These are phyloP conservation scores for Cryoendolithus antarcticus DNA, from an alignment of 2,329 filamentous ascomycete genomes.

Conservation along the genomic window DNA sequence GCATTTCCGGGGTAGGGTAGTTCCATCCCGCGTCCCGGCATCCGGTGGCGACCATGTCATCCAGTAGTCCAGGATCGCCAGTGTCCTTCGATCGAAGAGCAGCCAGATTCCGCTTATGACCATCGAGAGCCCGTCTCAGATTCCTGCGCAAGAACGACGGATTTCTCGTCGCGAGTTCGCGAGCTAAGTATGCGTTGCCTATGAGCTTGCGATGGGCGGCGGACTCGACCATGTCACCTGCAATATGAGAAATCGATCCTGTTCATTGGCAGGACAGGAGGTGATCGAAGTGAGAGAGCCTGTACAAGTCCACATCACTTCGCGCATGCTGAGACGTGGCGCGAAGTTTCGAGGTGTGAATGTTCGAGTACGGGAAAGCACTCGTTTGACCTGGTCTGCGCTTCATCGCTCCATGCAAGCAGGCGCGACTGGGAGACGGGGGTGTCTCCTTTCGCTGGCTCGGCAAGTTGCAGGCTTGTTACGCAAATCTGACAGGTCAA, in stretches of 20 bases:
- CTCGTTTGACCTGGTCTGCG: no score
- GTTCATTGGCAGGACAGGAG: background rate
- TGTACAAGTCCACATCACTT: no score
- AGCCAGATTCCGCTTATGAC: slow-evolving; percentile 12
- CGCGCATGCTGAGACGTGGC: no score
- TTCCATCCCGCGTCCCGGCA: slow-evolving; percentile 13
- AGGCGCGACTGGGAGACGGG: no score
- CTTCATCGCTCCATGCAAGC: no score
- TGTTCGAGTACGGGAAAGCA: no score
- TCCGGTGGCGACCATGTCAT: slow-evolving; percentile 7
- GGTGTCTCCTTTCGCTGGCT: no score
- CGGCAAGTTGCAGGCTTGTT: no score
- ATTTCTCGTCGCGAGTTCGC: slow-evolving; percentile 5
- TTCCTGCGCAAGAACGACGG: slow-evolving; percentile 21
- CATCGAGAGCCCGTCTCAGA: slow-evolving; percentile 17
- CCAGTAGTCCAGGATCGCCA: slow-evolving; percentile 2
- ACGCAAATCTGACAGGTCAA: no score
- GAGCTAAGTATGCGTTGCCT: slow-evolving; percentile 9
- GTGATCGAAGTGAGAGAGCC: no score
- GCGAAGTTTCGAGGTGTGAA: no score
- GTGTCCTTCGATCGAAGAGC: slow-evolving; percentile 1
- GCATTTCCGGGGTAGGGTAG: slow-evolving; percentile 17
- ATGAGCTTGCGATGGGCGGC: slow-evolving; percentile 7
- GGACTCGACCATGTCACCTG: slow-evolving; percentile 10
- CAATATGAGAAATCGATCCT: background rate